Base-by-base conservation (phyloP, 441 rosid species). In the Geranium incanum region DNA sequence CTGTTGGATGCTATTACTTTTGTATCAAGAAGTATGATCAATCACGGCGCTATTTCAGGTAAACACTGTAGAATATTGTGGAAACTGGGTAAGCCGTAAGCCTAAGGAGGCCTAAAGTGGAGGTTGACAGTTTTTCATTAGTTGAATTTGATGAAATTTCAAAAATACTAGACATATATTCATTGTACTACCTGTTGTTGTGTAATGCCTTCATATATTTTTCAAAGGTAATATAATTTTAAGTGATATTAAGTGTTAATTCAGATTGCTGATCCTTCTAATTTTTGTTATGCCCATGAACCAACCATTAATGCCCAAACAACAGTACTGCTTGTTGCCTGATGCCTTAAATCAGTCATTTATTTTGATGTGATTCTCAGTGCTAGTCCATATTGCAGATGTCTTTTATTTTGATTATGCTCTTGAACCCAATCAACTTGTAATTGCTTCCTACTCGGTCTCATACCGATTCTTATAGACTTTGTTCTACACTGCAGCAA, bases 1-100 rank as follows among this genome's bases (percentile, higher is more conserved):
- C 94, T 65, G 99, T 92, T 48, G 99, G 99, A 74, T 92, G 99
- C 83, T 94, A 94, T 86, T 90, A 95, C 86, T 89, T 81, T 62
- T 89, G 96, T 83, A 88, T 92, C 81, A 92, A 89, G 86, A 95
- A 95, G 80, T 87, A 86, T 84, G 87, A 82, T 68, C 95, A 86
- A 84, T 86, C 99, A 43, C 88, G 92, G 15, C 87, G 91, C 43
- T 90, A 88, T 84, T 95, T 90, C 84, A 87, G 92, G 98, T 92
- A 85, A 80, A 59, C 43, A 70, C 43, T 60, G 15, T 37, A 59
- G 33, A 55, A 60, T 28, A 62, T 38, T 65, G 19, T 7, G 50
- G 72, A 23, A 38, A 38, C 6, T 38, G 43, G 43, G 5, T 37
- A 37, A 37, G 2, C 39, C 5, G 7, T 23, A 23, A 0, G 33